A percentile compares a stretch with the other conserved stretches of the same genome.
These are phyloP conservation scores for Isabelozyma heimii DNA, from an alignment of 805 yeast species.

Conservation along the genomic window DNA sequence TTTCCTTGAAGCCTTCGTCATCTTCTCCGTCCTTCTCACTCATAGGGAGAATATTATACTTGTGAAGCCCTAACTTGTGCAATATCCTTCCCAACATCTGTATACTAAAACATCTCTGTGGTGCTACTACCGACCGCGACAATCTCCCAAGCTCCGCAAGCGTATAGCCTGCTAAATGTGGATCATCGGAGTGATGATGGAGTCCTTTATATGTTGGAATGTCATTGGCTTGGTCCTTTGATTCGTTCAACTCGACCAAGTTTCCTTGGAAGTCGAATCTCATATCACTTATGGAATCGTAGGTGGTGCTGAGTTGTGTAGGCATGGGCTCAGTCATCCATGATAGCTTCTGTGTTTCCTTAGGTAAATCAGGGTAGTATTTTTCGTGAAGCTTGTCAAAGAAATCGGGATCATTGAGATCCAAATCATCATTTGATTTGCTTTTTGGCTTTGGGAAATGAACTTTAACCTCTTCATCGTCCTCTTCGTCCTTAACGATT, in stretches of 20 bases:
- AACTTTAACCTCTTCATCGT: conserved; percentile 44
- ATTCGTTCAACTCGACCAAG: conserved; percentile 48
- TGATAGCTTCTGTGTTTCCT: conserved; percentile 73
- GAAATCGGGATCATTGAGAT: conserved; percentile 76
- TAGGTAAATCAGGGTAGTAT: conserved; percentile 87
- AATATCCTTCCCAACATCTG: conserved; percentile 85
- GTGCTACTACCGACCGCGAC: conserved; percentile 72
- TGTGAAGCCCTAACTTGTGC: conserved; percentile 70
- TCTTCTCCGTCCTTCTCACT: conserved; percentile 27
- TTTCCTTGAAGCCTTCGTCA: conserved; percentile 32
- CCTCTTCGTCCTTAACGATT: conserved; percentile 32
- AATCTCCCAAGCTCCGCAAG: conserved; percentile 76
- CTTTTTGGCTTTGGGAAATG: conserved; percentile 63
- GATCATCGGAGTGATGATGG: conserved; percentile 89
- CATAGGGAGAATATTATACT: conserved; percentile 52
- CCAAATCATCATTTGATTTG: conserved; percentile 38
- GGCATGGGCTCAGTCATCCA: conserved; percentile 84
- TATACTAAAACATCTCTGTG: conserved; percentile 85
- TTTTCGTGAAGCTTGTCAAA: conserved; percentile 75
- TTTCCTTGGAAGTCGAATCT: conserved; percentile 89
- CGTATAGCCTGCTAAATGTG: conserved; percentile 91
- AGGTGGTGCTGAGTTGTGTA: conserved; percentile 35
- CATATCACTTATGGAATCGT: conserved; percentile 61
- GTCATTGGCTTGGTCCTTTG: conserved; percentile 11
- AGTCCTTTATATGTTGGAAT: conserved; percentile 65